Base-by-base conservation (phyloP, 768 basidiomycete species). In the Mrakia frigida region DNA sequence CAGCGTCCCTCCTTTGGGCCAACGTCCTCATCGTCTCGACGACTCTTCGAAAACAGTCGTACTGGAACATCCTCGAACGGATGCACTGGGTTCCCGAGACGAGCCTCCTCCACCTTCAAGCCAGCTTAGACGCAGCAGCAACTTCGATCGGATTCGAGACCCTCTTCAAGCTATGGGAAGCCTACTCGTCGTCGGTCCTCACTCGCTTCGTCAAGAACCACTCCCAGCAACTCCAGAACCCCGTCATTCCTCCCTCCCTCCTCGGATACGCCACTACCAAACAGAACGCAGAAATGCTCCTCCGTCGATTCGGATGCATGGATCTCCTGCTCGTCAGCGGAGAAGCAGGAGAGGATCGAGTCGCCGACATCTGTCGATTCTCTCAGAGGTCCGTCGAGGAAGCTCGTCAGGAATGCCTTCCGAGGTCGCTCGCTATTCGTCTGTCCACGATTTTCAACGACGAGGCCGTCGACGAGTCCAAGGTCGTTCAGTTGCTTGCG, bases 41-140 rank as follows among this genome's bases (percentile, higher is more conserved):
- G 0, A 87, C 87, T 1, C 87, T 91, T 31, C 87, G 95, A 37
- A 88, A 92, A 23, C 91, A 89, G 5, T 87, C 93, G 1, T 94
- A 96, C 81, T 94, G 91, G 89, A 91, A 96, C 82, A 82, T 98
- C 69, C 84, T 98, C 77, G 93, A 95, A 82, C 56, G 86, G 71
- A 78, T 81, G 80, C 25, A 65, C 78, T 78, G 59, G 78, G 75
- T 70, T 81, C 70, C 79, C 84, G 84, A 61, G 83, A 86, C 83
- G 80, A 84, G 76, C 80, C 78, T 73, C 41, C 56, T 16, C 33
- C 84, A 85, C 74, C 84, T 88, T 60, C 83, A 86, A 75, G 85
- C 86, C 11, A 85, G 91, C 53, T 84, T 98, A 52, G 80, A 80
- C 23, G 88, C 88, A 10, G 89, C 91, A 31, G 87, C 92, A 0